Conservation (phyloP, 768 basidiomycete genomes). For the Lepiota venenata region DNA sequence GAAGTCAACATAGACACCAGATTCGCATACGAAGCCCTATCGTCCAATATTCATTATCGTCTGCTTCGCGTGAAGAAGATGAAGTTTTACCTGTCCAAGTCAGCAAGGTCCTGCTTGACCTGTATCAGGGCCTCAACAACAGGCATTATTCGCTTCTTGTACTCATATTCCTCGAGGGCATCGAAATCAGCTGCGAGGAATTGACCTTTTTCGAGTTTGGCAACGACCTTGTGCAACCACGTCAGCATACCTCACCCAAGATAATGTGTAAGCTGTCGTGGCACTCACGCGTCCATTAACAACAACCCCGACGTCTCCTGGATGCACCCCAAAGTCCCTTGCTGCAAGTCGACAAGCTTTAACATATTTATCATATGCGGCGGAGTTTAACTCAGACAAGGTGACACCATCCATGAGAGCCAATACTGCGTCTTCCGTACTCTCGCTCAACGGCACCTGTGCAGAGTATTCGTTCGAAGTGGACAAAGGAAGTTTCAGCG, state of each 20-base stretch:
- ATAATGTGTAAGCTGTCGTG: not conserved
- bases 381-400: conserved; percentile 27
- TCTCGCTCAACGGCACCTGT: conserved; percentile 36
- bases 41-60: not conserved
- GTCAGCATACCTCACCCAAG: not conserved
- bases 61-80: not conserved
- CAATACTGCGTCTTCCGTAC: conserved; percentile 22
- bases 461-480: conserved; percentile 15
- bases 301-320: conserved; percentile 62
- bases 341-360: conserved; percentile 44
- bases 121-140: conserved; percentile 63
- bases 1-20: conserved; percentile 67
- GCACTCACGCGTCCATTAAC: conserved; percentile 80
- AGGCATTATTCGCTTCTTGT: conserved; percentile 63
- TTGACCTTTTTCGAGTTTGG: conserved; percentile 57
- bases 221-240: conserved; percentile 56
- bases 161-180: conserved; percentile 71
- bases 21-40: conserved; percentile 53
- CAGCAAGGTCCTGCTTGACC: conserved; percentile 36
- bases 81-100: conserved; percentile 19
- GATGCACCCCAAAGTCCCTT: conserved; percentile 52
- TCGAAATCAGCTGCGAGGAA: conserved; percentile 74
- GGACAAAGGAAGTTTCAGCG: not conserved
- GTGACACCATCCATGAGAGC: conserved; percentile 31
- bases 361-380: conserved; percentile 39